These are phyloP conservation scores for Diversispora eburnea DNA, from an alignment of 192 early-diverging fungal species.

Conservation along the genomic window DNA sequence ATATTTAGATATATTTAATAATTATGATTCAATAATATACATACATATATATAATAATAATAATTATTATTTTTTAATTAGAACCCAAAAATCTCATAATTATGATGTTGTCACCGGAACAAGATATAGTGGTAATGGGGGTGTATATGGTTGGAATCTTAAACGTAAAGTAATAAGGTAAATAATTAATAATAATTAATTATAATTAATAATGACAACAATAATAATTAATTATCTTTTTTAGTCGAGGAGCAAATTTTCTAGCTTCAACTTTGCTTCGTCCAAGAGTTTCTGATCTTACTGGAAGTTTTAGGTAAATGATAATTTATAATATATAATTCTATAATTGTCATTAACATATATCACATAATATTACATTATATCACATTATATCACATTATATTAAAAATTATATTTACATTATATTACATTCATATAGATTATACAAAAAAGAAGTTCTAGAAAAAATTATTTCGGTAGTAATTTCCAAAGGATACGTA, in stretches of 20 bases:
- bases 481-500: constrained; percentile 94
- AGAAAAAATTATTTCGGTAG: constrained; percentile 77
- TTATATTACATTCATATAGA: constrained; percentile 32
- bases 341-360: not conserved
- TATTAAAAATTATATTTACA: not conserved
- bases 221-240: not conserved
- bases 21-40: no score
- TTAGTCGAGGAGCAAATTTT: constrained; percentile 93
- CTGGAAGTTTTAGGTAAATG: constrained; percentile 82
- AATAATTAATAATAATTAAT: not conserved
- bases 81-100: constrained; percentile 75
- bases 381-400: not conserved
- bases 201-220: not conserved
- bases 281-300: constrained; percentile 91
- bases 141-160: constrained; percentile 98
- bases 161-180: constrained; percentile 90
- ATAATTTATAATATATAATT: not conserved
- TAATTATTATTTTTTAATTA: constrained; percentile 21
- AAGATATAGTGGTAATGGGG: constrained; percentile 80
- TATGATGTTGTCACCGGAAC: constrained; percentile 95
- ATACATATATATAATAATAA: no score
- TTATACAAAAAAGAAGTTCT: constrained; percentile 93
- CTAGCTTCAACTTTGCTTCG: constrained; percentile 82
- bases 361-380: not conserved
- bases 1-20: no score